phyloP scores from a whole-genome alignment of 306 rosid genomes.

The Ziziphus jujuba region DNA sequence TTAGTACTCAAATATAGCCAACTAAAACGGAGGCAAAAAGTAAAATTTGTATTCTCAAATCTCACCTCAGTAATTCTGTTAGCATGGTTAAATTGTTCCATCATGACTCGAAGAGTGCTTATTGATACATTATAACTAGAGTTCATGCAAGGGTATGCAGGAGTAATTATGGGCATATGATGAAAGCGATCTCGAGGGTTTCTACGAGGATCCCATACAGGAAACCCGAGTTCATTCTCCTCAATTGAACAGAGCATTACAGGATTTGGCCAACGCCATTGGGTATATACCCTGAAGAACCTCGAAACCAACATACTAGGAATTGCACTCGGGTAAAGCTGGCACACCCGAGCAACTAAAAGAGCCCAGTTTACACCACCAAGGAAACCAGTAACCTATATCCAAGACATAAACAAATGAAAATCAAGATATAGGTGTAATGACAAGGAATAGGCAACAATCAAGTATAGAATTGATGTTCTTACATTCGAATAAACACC shows the following conservation, averaged over 20 bases:
- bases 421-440: constrained; percentile 9
- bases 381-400: constrained; percentile 95
- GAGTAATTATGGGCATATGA: constrained; percentile 96
- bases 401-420: constrained; percentile 15
- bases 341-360: constrained; percentile 91
- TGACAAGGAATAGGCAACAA: constrained; percentile 1
- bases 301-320: constrained; percentile 97
- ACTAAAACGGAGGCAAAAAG: background rate
- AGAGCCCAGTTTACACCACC: constrained; percentile 99
- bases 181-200: constrained; percentile 82
- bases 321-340: constrained; percentile 96
- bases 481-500: constrained; percentile 99
- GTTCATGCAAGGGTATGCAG: constrained; percentile 99
- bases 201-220: constrained; percentile 95
- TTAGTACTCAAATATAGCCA: constrained; percentile 8
- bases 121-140: constrained; percentile 95
- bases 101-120: constrained; percentile 97
- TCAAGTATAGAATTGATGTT: constrained; percentile 6
- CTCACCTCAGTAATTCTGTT: constrained; percentile 82
- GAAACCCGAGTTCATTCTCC: constrained; percentile 86
- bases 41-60: background rate
- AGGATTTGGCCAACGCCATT: constrained; percentile 99
- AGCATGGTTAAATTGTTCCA: constrained; percentile 81
- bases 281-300: constrained; percentile 96
- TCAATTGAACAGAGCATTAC: constrained; percentile 91